phyloP scores from a whole-genome alignment of 139 green algal genomes.

The Haematococcus sp. region DNA sequence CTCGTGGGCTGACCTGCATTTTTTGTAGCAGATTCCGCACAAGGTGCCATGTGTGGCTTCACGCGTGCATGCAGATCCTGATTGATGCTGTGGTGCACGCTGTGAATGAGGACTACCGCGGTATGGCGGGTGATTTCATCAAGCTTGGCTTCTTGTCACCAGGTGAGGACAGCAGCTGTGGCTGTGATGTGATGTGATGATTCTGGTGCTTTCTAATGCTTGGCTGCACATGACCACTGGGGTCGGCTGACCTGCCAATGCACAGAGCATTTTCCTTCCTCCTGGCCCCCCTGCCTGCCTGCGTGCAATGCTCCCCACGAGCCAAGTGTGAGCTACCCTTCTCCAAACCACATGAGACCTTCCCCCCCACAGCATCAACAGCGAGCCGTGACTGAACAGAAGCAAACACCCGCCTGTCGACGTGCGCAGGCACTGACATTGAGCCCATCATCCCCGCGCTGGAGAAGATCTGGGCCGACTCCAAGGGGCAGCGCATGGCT shows the following conservation, averaged over 20 bases:
- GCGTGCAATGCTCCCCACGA: neutral
- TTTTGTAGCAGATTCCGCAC: too few species aligned
- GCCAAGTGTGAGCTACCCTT: neutral
- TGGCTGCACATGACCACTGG: too few species aligned
- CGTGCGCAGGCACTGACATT: constrained; percentile 81
- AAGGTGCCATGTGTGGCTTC: too few species aligned
- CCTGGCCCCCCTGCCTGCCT: neutral
- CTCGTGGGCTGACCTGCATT: too few species aligned
- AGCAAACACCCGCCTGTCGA: too few species aligned
- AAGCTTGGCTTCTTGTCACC: constrained; percentile 90
- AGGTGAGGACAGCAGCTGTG: constrained; percentile 27
- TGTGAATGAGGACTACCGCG: constrained; percentile 97
- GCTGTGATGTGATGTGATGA: too few species aligned
- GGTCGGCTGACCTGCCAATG: too few species aligned
- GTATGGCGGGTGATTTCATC: constrained; percentile 95
- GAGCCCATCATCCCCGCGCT: constrained; percentile 90
- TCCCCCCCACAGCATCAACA: too few species aligned
- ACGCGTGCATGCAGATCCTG: constrained; percentile 67
- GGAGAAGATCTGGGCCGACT: constrained; percentile 96
- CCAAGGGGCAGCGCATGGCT: constrained; percentile 71
- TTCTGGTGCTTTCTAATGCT: too few species aligned
- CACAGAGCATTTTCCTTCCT: neutral
- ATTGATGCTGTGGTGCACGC: constrained; percentile 98
- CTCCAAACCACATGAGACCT: neutral
- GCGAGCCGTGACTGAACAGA: too few species aligned